Conservation (phyloP, 371 early-diverging fungal species). For the Mortierella sp. region DNA sequence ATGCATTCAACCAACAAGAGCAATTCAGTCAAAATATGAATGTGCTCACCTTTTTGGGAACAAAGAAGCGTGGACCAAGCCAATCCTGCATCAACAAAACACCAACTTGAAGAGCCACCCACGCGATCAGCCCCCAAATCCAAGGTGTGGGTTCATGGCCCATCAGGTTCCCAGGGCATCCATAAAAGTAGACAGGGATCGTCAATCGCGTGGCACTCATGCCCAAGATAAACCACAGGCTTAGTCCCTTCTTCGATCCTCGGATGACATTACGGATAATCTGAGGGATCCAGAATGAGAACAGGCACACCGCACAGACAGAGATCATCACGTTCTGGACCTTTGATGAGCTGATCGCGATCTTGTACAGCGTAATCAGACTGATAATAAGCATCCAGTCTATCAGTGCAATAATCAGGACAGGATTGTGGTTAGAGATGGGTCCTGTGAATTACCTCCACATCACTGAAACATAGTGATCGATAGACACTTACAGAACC, state of each 20-base stretch:
- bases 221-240: slow-evolving; percentile 71
- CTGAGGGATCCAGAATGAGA: slow-evolving; percentile 89
- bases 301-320: slow-evolving; percentile 66
- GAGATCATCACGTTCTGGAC: slow-evolving; percentile 66
- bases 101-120: slow-evolving; percentile 71
- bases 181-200: slow-evolving; percentile 79
- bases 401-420: slow-evolving; percentile 19
- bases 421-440: background rate
- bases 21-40: background rate
- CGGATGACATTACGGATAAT: slow-evolving; percentile 76
- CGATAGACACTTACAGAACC: slow-evolving; percentile 65
- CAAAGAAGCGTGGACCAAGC: slow-evolving; percentile 81
- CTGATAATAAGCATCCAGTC: slow-evolving; percentile 74
- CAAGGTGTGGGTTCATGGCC: slow-evolving; percentile 67
- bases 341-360: slow-evolving; percentile 68
- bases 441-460: too few species aligned
- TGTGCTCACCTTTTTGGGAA: slow-evolving; percentile 72
- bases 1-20: background rate
- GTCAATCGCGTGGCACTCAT: slow-evolving; percentile 74
- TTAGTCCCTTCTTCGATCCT: slow-evolving; percentile 74
- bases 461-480: background rate
- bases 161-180: slow-evolving; percentile 72
- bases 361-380: slow-evolving; percentile 76
- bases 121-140: slow-evolving; percentile 69
- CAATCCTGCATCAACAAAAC: slow-evolving; percentile 79